phyloP scores from a whole-genome alignment of 352 stramenopile species.

The Phytopythium litorale region DNA sequence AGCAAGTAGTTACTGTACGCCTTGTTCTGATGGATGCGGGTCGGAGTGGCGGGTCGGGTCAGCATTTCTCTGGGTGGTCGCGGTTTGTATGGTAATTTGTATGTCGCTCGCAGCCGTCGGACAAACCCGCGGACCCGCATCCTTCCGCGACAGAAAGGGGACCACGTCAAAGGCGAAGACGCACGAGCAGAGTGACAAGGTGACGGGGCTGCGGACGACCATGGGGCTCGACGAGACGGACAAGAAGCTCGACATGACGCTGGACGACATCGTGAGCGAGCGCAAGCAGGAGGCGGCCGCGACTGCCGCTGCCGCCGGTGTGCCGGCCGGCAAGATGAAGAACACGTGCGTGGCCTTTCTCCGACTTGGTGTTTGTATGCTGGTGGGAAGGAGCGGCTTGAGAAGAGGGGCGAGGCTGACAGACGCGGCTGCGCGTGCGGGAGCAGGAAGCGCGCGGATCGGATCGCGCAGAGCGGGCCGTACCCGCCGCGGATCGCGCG shows the following conservation, averaged over 20 bases:
- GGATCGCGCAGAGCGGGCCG: conserved; percentile 49
- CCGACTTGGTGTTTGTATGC: conserved; percentile 1
- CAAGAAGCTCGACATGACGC: conserved; percentile 73
- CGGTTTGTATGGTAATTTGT: not conserved
- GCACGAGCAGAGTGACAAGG: not conserved
- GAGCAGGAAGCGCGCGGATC: conserved; percentile 57
- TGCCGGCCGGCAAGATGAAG: conserved; percentile 35
- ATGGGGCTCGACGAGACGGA: conserved; percentile 43
- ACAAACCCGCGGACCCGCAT: not conserved
- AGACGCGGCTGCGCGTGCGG: conserved; percentile 14
- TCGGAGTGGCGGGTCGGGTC: not conserved
- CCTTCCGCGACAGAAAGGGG: not conserved
- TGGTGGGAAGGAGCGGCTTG: no score
- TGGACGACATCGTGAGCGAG: conserved; percentile 63
- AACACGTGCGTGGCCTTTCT: conserved; percentile 33
- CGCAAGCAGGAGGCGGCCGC: conserved; percentile 24
- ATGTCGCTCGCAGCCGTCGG: not conserved
- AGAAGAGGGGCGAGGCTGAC: conserved; percentile 13
- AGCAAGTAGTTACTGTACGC: not conserved
- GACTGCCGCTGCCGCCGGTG: conserved; percentile 6
- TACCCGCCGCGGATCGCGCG: conserved; percentile 33
- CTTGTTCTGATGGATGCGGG: not conserved
- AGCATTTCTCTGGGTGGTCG: no score
- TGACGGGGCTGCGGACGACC: not conserved
- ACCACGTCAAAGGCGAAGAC: not conserved